Conservation (phyloP, 139 green algal species). For the Limnomonas spitsbergensis region DNA sequence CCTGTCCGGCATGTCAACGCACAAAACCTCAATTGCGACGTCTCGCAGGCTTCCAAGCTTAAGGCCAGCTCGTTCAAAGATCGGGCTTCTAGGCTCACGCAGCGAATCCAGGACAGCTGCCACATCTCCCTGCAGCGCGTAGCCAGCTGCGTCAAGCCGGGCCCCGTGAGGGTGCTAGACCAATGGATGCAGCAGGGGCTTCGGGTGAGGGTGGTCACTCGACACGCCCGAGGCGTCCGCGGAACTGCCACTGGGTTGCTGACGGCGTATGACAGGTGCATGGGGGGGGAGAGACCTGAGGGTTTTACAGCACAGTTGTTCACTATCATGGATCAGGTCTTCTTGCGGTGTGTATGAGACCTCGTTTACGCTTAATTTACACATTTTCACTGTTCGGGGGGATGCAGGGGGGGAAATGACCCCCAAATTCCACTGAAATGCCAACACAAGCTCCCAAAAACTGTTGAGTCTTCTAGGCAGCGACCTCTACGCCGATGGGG, state of each 20-base stretch:
- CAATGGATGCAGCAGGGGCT: slow-evolving; percentile 2
- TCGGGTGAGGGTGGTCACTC: slow-evolving; percentile 61
- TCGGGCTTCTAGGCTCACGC: background rate
- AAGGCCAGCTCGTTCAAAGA: slow-evolving; percentile 12
- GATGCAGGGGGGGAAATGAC: too few species aligned
- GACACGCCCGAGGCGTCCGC: slow-evolving; percentile 61
- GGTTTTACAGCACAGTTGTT: background rate
- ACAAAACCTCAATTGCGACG: too few species aligned
- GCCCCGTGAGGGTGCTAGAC: background rate
- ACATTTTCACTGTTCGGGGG: too few species aligned
- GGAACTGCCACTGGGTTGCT: slow-evolving; percentile 53
- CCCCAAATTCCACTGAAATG: too few species aligned
- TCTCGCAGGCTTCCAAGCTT: slow-evolving; percentile 2
- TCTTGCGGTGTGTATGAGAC: too few species aligned
- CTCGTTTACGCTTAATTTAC: too few species aligned
- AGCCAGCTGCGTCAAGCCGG: slow-evolving; percentile 5
- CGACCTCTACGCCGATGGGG: too few species aligned
- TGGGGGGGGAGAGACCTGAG: slow-evolving; percentile 19
- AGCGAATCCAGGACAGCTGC: slow-evolving; percentile 20
- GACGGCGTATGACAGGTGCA: slow-evolving; percentile 62
- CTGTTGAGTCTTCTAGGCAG: too few species aligned
- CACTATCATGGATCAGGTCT: background rate
- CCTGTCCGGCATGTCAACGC: too few species aligned
- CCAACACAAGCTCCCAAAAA: too few species aligned
- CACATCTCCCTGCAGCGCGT: slow-evolving; percentile 8